Evolutionary conservation across 768 basidiomycete species (phyloP).

Genomic region (Flagelloscypha sp.): DNA sequence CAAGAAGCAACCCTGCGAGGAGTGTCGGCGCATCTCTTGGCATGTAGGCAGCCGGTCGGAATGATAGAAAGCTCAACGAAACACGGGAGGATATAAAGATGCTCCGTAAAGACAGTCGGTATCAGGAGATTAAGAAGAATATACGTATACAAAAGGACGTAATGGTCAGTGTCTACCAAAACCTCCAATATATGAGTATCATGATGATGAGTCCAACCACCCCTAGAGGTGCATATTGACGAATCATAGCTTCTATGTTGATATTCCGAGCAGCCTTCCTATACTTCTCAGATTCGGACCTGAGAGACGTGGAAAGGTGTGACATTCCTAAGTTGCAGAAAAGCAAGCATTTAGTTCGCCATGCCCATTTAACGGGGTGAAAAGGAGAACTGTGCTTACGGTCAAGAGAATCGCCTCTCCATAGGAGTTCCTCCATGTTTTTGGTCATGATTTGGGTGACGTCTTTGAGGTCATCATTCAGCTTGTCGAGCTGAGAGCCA

Average conservation of each 20-base stretch:
- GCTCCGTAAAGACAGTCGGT: too few species aligned
- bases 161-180: conserved; percentile 35
- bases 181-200: conserved; percentile 73
- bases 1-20: too few species aligned
- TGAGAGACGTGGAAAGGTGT: conserved; percentile 85
- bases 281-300: conserved; percentile 96
- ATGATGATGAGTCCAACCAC: conserved; percentile 75
- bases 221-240: conserved; percentile 91
- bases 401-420: conserved; percentile 96
- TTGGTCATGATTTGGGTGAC: conserved; percentile 99
- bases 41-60: too few species aligned
- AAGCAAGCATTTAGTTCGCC: conserved; percentile 4
- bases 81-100: too few species aligned
- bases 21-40: too few species aligned
- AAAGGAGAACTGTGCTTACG: conserved; percentile 48
- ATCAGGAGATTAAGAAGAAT: too few species aligned
- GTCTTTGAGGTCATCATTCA: conserved; percentile 96
- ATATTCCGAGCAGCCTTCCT: conserved; percentile 92
- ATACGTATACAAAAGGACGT: not conserved
- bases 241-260: conserved; percentile 86
- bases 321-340: conserved; percentile 82
- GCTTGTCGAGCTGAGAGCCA: conserved; percentile 63
- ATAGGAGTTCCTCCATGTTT: conserved; percentile 98
- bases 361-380: conserved; percentile 1
- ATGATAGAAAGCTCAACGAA: too few species aligned